Evolutionary conservation across 2,329 filamentous ascomycete genomes (phyloP).

Genomic region (Hypoxylon sp.): DNA sequence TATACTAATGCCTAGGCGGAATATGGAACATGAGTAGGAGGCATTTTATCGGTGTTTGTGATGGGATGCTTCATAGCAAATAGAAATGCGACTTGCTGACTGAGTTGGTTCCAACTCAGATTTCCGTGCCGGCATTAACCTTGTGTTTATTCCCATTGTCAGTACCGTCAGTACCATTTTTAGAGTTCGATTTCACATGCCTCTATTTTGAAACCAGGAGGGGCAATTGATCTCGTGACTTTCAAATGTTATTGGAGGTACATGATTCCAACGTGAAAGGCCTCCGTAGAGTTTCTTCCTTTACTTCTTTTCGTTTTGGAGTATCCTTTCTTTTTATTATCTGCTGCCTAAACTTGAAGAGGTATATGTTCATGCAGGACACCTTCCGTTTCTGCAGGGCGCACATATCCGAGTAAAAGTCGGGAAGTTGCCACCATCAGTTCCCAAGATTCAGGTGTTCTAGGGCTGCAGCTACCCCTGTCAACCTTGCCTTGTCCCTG

Average conservation of each 20-base stretch:
- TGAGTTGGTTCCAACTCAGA: background rate
- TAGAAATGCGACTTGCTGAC: background rate
- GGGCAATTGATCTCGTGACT: slow-evolving; percentile 47
- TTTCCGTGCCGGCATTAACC: background rate
- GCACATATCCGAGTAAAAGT: background rate
- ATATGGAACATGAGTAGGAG: background rate
- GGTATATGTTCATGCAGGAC: slow-evolving; percentile 2
- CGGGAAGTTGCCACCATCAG: slow-evolving; percentile 17
- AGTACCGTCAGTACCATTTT: background rate
- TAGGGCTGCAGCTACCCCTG: slow-evolving; percentile 42
- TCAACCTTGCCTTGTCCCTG: slow-evolving; percentile 30
- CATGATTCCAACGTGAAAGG: background rate
- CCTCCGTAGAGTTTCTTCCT: background rate
- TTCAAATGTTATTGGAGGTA: slow-evolving; percentile 6
- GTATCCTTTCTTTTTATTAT: slow-evolving; percentile 6
- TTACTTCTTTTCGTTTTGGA: background rate
- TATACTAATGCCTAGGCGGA: background rate
- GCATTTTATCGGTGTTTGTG: background rate
- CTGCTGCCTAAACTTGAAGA: background rate
- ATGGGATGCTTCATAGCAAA: background rate
- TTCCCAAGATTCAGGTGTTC: slow-evolving; percentile 40
- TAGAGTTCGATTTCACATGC: slow-evolving; percentile 33
- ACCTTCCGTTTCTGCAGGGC: slow-evolving; percentile 7
- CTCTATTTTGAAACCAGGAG: slow-evolving; percentile 28
- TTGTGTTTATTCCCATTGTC: slow-evolving; percentile 2